Conservation (phyloP, 2,329 filamentous ascomycete genomes). For the Aspergillus quadrilineatus region DNA sequence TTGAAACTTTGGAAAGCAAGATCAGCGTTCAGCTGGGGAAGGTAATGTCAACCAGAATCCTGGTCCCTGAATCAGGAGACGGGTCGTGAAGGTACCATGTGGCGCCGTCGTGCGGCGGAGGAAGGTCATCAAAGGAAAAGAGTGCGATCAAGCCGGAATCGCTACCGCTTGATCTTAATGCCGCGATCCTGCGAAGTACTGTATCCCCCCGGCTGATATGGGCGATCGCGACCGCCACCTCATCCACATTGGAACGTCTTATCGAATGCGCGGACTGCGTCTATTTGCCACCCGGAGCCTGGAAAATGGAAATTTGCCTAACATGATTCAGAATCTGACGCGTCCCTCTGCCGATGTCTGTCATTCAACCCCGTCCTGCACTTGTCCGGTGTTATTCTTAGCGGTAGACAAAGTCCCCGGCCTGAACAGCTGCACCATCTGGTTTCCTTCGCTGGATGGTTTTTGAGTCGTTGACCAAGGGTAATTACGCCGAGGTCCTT, state of each 20-base stretch:
- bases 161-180: conserved; percentile 5
- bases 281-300: conserved; percentile 12
- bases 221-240: conserved; percentile 14
- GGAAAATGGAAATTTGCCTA: not conserved
- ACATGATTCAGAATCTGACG: conserved; percentile 6
- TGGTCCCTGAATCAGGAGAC: not conserved
- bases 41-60: not conserved
- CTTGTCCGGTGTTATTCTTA: not conserved
- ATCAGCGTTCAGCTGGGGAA: not conserved
- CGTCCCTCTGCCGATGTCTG: not conserved
- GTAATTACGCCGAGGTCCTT: conserved; percentile 10
- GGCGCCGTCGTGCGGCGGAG: not conserved
- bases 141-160: not conserved
- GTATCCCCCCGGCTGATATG: not conserved
- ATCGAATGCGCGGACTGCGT: not conserved
- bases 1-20: not conserved
- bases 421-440: not conserved
- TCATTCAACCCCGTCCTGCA: not conserved
- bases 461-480: conserved; percentile 1
- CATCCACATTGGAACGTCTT: conserved; percentile 3
- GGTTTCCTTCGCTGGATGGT: not conserved
- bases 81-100: not conserved
- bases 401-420: not conserved
- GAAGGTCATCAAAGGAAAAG: not conserved
- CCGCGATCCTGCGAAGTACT: not conserved